Evolutionary conservation across 116 monocot species (phyloP), one percentile per base, ranked within the genome.

Genomic region (Cymodocea nodosa): DNA sequence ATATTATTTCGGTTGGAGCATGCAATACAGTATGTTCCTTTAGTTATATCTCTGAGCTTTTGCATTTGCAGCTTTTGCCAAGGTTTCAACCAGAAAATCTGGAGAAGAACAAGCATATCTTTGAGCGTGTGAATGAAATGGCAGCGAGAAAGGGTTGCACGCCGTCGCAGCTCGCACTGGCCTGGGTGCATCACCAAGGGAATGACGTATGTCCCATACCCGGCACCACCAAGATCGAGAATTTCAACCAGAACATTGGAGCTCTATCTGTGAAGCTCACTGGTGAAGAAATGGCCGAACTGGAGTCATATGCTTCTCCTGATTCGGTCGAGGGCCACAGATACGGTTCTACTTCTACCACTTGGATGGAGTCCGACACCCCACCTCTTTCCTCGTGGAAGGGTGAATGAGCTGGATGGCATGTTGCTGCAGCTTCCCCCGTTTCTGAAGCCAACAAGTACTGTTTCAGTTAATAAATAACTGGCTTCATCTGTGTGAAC

Each of bases 161-260:
- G 10, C 53, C 79, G 23, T 52, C 79, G 13, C 74, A 79, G 55
- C 70, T 79, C 24, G 73, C 74, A 5, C 58, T 78, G 44, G 78
- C 78, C 23, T 78, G 78, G 78, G 59, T 78, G 59, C 74, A 70
- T 25, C 79, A 79, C 58, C 74, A 79, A 37, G 78, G 78, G 7
- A 18, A 64, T 53, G 73, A 70, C 19, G 78, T 78, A 0, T 63
- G 73, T 30, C 78, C 79, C 14, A 79, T 79, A 5, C 79, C 74
- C 15, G 71, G 80, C 36, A 66, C 66, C 0, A 66, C 53, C 66
- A 66, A 66, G 66, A 34, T 66, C 16, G 16, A 52, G 35, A 30
- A 52, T 12, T 53, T 52, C 17, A 66, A 78, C 6, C 35, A 53
- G 6, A 73, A 78, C 50, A 60, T 70, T 10, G 69, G 52, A 13